These are phyloP conservation scores for Tinospora cordifolia DNA, from an alignment of 164 flowering plant species.

Conservation along the genomic window DNA sequence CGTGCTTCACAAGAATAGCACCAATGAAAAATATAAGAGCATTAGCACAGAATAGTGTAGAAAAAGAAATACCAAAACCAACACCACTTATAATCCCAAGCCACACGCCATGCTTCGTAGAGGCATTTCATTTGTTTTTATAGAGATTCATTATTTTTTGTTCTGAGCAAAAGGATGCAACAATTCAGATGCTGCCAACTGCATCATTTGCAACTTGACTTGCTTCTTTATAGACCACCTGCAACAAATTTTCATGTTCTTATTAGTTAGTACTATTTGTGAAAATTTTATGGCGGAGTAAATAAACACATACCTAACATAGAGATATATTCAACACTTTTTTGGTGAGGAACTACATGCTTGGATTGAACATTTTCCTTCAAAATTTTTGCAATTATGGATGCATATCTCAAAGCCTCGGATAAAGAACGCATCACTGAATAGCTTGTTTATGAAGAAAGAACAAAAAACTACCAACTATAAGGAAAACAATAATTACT, in stretches of 20 bases:
- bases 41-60: no score
- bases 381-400: no score
- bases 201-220: no score
- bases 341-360: conserved; percentile 18
- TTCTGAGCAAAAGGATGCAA: conserved; percentile 52
- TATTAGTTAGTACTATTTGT: no score
- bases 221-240: conserved; percentile 14
- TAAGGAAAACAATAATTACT: background rate
- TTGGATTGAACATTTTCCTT: no score
- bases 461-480: no score
- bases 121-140: no score
- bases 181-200: conserved; percentile 30
- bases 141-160: conserved; percentile 24
- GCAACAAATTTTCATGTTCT: conserved; percentile 11
- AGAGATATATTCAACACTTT: conserved; percentile 41
- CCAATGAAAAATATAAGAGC: no score
- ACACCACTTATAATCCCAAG: no score
- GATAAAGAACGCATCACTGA: conserved; percentile 92
- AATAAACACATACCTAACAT: conserved; percentile 50
- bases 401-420: conserved; percentile 92
- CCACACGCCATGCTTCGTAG: no score
- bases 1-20: background rate
- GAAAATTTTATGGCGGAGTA: no score
- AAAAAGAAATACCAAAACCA: no score
- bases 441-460: conserved; percentile 47